Evolutionary conservation across 345 rosid genomes (phyloP).

Genomic region (Ceriops zippeliana): DNA sequence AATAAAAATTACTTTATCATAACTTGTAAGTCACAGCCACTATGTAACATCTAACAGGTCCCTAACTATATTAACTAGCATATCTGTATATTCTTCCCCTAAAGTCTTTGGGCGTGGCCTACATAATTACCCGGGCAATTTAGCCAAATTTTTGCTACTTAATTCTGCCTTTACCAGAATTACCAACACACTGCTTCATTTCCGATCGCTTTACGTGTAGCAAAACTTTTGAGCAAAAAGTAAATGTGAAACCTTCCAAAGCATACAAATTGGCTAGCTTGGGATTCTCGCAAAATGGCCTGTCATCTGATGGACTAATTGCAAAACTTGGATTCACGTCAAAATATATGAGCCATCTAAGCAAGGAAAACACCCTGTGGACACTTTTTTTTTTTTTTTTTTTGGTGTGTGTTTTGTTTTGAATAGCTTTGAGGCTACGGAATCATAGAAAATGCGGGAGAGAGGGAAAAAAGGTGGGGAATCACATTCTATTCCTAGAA

Average conservation of each 20-base stretch:
- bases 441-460: background rate
- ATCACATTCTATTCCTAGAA: conserved; percentile 16
- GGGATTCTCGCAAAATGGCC: conserved; percentile 13
- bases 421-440: background rate
- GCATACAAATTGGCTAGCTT: conserved; percentile 4
- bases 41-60: too few relatives aligned
- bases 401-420: background rate
- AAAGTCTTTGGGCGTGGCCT: too few relatives aligned
- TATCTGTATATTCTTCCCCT: too few relatives aligned
- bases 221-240: background rate
- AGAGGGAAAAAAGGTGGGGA: background rate
- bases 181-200: background rate
- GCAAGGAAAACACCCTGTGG: background rate
- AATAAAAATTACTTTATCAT: too few relatives aligned
- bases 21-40: too few relatives aligned
- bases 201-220: background rate
- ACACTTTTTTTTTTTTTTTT: background rate
- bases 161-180: too few relatives aligned
- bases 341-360: background rate
- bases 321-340: background rate
- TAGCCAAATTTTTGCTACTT: too few relatives aligned
- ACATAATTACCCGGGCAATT: too few relatives aligned
- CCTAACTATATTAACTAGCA: too few relatives aligned
- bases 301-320: background rate
- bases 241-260: background rate